Percentiles rank a stretch among this genome's conserved stretches.
Conservation (phyloP, 2,329 filamentous ascomycete species). For the Alternaria brassicicola region DNA sequence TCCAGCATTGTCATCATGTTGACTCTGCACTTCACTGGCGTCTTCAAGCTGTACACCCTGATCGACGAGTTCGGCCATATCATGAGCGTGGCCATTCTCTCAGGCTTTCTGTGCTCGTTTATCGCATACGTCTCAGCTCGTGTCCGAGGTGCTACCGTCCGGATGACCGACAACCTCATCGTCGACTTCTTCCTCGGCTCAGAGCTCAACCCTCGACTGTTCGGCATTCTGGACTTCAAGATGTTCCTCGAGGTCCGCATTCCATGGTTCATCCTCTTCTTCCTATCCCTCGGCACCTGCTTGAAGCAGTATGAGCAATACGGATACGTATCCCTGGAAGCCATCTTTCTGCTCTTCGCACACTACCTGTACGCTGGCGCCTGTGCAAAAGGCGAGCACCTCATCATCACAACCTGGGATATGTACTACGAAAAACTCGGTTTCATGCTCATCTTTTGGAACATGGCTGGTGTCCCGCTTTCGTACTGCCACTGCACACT, state of each 20-base stretch:
- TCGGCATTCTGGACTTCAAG: slow-evolving; percentile 84
- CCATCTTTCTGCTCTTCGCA: slow-evolving; percentile 82
- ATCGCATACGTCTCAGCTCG: slow-evolving; percentile 87
- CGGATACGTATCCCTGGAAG: slow-evolving; percentile 85
- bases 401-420: slow-evolving; percentile 90
- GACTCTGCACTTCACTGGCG: slow-evolving; percentile 77
- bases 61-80: slow-evolving; percentile 95
- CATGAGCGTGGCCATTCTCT: slow-evolving; percentile 90
- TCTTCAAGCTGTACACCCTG: slow-evolving; percentile 89
- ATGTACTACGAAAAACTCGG: slow-evolving; percentile 98
- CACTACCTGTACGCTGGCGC: slow-evolving; percentile 93
- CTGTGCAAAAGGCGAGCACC: slow-evolving; percentile 89
- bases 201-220: slow-evolving; percentile 85
- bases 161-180: slow-evolving; percentile 83
- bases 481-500: slow-evolving; percentile 94
- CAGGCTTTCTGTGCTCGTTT: slow-evolving; percentile 82
- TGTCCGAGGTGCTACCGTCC: slow-evolving; percentile 79
- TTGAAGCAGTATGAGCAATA: slow-evolving; percentile 83
- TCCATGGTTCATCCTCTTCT: slow-evolving; percentile 89
- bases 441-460: slow-evolving; percentile 99
- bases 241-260: slow-evolving; percentile 96
- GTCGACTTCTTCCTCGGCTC: slow-evolving; percentile 94
- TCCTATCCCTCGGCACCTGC: slow-evolving; percentile 76
- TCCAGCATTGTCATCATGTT: slow-evolving; percentile 75
- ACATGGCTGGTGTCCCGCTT: slow-evolving; percentile 86